Base-by-base conservation (phyloP, 768 basidiomycete species). In the Pleurotus tuoliensis region DNA sequence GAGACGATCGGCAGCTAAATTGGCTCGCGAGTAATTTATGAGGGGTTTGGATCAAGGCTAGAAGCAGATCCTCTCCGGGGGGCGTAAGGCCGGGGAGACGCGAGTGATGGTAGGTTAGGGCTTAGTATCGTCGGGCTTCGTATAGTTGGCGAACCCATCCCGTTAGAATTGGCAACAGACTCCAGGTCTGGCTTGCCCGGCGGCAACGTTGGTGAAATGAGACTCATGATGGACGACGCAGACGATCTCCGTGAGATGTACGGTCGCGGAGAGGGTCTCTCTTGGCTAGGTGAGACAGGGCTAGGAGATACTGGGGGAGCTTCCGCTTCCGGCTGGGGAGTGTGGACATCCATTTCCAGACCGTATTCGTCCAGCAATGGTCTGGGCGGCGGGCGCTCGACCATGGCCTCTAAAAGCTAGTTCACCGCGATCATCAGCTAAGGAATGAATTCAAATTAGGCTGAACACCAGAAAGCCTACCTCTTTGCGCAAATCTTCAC, bases 401-500 rank as follows among this genome's bases (percentile, higher is more conserved):
- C 89, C 82, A 89, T 87, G 0, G 90, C 90, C 66, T 90, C 88
- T 11, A 94, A 78, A 8, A 93, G 81, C 92, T 93, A 57, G 30
- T 34, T 34, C 30, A 12, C 24, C 8, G 11, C 30, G 46, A 12
- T 37, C 49, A 18, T 40, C 27, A 47, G 56, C 52, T 18, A 46
- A 43, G 40, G 34, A 13, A 56, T 43, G 25, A 41, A n/a, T 16
- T 4, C 34, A 37, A 39, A 30, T 45, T 16, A 57, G 30, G 25
- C 51, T 45, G 9, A 47, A 58, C 18, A 50, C 8, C 45, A 57
- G n/a, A 54, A 51, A 30, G 66, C 80, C 39, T 58, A 87, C 87
- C 79, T 92, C 88, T 63, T 83, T 85, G 60, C 90, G 83, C 56
- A 98, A 73, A 41, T 94, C 92, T 66, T 98, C 95, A 0, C 94